Evolutionary conservation across 441 rosid species (phyloP).

Genomic region (Iberis amara): DNA sequence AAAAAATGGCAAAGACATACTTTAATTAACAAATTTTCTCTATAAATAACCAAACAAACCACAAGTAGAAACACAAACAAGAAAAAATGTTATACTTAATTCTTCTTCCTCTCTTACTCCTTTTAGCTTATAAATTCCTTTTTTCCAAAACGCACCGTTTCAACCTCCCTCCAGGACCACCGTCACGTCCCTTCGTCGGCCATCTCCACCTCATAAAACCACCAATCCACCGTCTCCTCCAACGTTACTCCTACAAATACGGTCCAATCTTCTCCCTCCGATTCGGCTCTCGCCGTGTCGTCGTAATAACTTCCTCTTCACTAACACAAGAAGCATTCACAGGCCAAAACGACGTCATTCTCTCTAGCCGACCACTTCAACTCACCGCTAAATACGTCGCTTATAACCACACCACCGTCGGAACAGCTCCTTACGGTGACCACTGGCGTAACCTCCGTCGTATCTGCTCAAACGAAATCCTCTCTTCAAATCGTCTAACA

Average conservation of each 20-base stretch:
- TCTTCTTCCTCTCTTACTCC: conserved; percentile 12
- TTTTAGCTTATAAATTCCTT: conserved; percentile 18
- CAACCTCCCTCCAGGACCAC: conserved; percentile 21
- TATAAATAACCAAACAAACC: no score
- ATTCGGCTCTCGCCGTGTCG: conserved; percentile 19
- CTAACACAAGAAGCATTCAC: conserved; percentile 22
- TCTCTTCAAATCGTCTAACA: conserved; percentile 17
- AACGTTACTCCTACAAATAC: conserved; percentile 3
- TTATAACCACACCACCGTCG: conserved; percentile 26
- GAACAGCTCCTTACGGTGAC: conserved; percentile 24
- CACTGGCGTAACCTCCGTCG: conserved; percentile 30
- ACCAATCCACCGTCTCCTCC: conserved; percentile 20
- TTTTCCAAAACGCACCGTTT: conserved; percentile 18
- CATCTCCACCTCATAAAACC: conserved; percentile 25
- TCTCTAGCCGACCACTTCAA: conserved; percentile 20
- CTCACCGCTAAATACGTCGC: conserved; percentile 20
- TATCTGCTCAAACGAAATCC: conserved; percentile 19
- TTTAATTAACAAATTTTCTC: no score
- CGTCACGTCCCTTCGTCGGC: conserved; percentile 22
- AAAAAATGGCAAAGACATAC: no score
- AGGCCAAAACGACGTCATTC: conserved; percentile 24
- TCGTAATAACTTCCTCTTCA: conserved; percentile 19
- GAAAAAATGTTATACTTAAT: conserved; percentile 11
- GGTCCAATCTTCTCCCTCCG: conserved; percentile 23
- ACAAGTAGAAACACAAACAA: no score